phyloP scores from a whole-genome alignment of 495 filamentous ascomycete species.

The Chaetomium cochliodes region DNA sequence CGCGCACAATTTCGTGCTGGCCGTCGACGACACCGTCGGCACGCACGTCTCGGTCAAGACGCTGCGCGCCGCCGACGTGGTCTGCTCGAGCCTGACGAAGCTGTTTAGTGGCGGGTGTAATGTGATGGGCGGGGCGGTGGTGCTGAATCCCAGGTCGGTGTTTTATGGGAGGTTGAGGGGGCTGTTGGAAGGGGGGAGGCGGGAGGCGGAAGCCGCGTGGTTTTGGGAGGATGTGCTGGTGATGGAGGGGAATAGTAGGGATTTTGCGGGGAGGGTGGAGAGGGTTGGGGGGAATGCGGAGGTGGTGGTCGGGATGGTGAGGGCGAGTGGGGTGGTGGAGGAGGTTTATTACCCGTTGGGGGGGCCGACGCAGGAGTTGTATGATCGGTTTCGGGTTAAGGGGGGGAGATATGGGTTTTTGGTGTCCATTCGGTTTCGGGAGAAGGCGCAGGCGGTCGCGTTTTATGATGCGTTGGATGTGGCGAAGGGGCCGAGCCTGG shows the following conservation, averaged over 20 bases:
- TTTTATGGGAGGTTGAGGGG: neutral
- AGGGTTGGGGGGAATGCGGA: slow-evolving; percentile 23
- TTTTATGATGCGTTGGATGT: slow-evolving; percentile 32
- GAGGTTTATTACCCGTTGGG: slow-evolving; percentile 32
- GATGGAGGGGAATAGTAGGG: slow-evolving; percentile 30
- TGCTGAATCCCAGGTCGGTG: slow-evolving; percentile 2
- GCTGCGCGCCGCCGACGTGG: slow-evolving; percentile 19
- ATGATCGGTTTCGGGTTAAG: slow-evolving; percentile 16
- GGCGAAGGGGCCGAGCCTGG: slow-evolving; percentile 35
- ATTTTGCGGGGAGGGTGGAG: slow-evolving; percentile 20
- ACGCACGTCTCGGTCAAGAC: slow-evolving; percentile 31
- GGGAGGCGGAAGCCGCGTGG: slow-evolving; percentile 13
- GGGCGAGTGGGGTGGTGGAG: slow-evolving; percentile 4
- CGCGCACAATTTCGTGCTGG: slow-evolving; percentile 17
- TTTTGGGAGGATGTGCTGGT: slow-evolving; percentile 24
- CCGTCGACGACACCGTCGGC: slow-evolving; percentile 36
- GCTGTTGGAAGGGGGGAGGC: neutral
- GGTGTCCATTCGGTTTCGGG: slow-evolving; percentile 27
- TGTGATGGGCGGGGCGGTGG: slow-evolving; percentile 31
- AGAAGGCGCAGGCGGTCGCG: slow-evolving; percentile 12
- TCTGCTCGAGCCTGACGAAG: slow-evolving; percentile 35
- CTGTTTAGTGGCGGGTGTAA: slow-evolving; percentile 34
- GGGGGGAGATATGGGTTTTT: slow-evolving; percentile 29
- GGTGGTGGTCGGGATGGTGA: slow-evolving; percentile 13
- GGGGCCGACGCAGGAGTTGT: slow-evolving; percentile 16